phyloP scores from a whole-genome alignment of 129 eudicot genomes.

The Deinandra increscens region DNA sequence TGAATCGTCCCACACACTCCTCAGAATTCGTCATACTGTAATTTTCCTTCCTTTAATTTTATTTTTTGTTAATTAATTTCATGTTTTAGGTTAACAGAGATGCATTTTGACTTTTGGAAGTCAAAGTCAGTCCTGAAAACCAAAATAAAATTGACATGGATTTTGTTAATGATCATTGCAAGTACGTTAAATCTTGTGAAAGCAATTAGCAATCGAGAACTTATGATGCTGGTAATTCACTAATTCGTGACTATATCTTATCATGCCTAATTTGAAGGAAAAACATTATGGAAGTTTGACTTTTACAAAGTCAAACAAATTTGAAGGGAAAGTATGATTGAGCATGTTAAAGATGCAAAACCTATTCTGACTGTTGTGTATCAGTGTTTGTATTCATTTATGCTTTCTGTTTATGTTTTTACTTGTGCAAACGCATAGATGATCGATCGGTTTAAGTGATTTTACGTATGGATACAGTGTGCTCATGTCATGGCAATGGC shows the following conservation, averaged over 20 bases:
- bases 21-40: constrained; percentile 93
- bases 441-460: constrained; percentile 14
- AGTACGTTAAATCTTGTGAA: constrained; percentile 2
- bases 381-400: neutral
- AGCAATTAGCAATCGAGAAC: neutral
- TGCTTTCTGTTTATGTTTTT: constrained; percentile 7
- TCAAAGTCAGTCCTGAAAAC: neutral
- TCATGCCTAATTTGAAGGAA: too few species aligned
- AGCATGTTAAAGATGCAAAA: too few species aligned
- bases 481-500: constrained; percentile 99
- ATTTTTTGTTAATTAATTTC: neutral
- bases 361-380: neutral
- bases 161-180: constrained; percentile 5
- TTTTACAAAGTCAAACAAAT: neutral
- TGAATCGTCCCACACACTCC: constrained; percentile 68
- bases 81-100: neutral
- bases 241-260: neutral
- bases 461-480: constrained; percentile 62
- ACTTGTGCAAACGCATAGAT: neutral
- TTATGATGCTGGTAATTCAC: neutral
- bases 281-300: constrained; percentile 7
- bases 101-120: constrained; percentile 23
- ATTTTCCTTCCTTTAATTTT: neutral
- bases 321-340: too few species aligned
- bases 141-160: neutral